Evolutionary conservation across 1,284 basidiomycete genomes (phyloP), one percentile per base, ranked within the genome.

Genomic region (Apiotrichum akiyoshidainum): DNA sequence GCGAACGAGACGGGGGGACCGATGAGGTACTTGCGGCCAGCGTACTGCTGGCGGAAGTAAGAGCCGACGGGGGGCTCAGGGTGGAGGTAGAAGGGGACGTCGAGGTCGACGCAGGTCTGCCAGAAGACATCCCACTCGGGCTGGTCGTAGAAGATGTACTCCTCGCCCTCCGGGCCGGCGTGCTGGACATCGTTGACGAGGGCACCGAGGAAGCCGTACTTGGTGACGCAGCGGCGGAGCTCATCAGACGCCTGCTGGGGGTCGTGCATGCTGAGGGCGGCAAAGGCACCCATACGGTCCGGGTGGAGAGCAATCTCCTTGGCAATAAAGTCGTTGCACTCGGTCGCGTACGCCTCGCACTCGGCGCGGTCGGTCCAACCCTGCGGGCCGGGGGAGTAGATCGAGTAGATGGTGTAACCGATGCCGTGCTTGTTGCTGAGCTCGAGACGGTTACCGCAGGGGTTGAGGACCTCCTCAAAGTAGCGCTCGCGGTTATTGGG

Each of bases 1-100:
- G 73, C 72, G 46, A 75, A 75, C 4, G 65, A 68, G 14, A 72
- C 64, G 39, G 70, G 69, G 6, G 73, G 73, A 1, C 73, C 73
- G 45, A 75, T 66, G 46, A 75, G 69, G 52, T 69, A 71, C 45
- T 68, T 68, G 56, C 73, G 63, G 46, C 68, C 68, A 52, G 64
- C 66, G 69, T 72, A 75, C 58, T 72, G 63, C 58, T 73, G 64
- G 21, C 68, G 61, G 56, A 65, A 62, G 63, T 72, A 66, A 35
- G 63, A 61, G 46, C 73, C 73, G 57, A 73, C 67, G 54, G 72
- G 71, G 19, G 73, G 72, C 52, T 71, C 71, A 41, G 73, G 73
- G 59, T 75, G 73, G 22, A 75, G 64, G 65, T 75, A 75, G 69
- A 74, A 72, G 5, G 72, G 72, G 4, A 72, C 71, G 54, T 73